Percentiles rank a stretch among this genome's conserved stretches.
These are phyloP conservation scores for Nannizziopsis arthrosporioides DNA, from an alignment of 2,329 filamentous ascomycete genomes.

Conservation along the genomic window DNA sequence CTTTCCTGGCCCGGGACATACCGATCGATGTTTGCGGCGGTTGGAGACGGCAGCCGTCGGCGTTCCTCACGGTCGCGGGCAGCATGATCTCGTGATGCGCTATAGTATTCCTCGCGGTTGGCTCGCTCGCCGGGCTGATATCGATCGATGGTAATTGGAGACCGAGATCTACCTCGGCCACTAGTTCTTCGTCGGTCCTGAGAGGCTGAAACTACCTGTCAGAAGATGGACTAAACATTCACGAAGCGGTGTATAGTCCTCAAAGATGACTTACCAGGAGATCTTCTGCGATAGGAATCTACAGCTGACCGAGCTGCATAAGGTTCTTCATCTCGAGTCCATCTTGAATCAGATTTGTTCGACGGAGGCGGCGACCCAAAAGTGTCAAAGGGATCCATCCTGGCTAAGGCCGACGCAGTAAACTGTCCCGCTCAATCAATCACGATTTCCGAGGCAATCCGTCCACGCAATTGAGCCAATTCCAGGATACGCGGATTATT, in stretches of 20 bases:
- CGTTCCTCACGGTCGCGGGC: conserved; percentile 46
- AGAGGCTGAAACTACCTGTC: conserved; percentile 19
- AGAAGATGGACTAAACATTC: conserved; percentile 26
- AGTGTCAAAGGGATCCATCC: conserved; percentile 39
- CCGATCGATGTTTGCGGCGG: conserved; percentile 48
- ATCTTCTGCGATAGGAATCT: conserved; percentile 37
- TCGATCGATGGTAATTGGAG: conserved; percentile 50
- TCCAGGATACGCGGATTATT: background rate
- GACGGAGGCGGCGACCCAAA: conserved; percentile 31
- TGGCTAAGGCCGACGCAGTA: background rate
- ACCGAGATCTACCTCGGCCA: conserved; percentile 45
- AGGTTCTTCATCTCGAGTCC: conserved; percentile 32
- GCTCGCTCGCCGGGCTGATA: conserved; percentile 49
- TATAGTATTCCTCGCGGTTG: conserved; percentile 48
- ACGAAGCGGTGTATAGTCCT: conserved; percentile 21
- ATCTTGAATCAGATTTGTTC: conserved; percentile 24
- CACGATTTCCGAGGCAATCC: background rate
- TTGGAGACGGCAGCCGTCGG: conserved; percentile 47
- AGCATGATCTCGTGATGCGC: conserved; percentile 31
- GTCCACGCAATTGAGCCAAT: background rate
- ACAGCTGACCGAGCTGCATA: conserved; percentile 23
- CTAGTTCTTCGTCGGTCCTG: conserved; percentile 37
- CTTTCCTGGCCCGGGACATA: conserved; percentile 53
- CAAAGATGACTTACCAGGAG: conserved; percentile 32
- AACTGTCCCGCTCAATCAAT: background rate